Base-by-base conservation (phyloP, 2,329 filamentous ascomycete species). In the Aspergillus fischeri region DNA sequence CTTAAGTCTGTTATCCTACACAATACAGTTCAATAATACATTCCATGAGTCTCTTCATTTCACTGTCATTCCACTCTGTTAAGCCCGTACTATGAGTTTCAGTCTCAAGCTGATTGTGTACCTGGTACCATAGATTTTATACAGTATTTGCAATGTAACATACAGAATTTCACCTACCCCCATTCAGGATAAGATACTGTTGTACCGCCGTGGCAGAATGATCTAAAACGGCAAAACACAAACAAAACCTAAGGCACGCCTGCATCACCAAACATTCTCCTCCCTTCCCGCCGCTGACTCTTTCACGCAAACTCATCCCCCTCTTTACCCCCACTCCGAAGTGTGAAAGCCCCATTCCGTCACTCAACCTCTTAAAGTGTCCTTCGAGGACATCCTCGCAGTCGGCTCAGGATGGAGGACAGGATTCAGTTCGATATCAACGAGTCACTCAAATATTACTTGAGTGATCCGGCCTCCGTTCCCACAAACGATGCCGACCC, bases 381-480 rank as follows among this genome's bases (percentile, higher is more conserved):
- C 51, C 50, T 53, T 53, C 53, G 60, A 66, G 60, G 65, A 51
- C 29, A 41, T 52, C 24, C 61, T 63, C 60, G 56, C 51, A 51
- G 58, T 58, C 56, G 59, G 59, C 58, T 60, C 86, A 88, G 81
- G 70, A 89, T 89, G 79, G 82, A 82, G 66, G 79, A 80, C 63
- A 78, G 76, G 62, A 84, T 92, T 73, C 84, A 88, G 70, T 99
- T 99, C 78, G 91, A 97, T 75, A 91, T 99, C 76, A 96, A 97
- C 75, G 89, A 96, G 80, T 91, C 92, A 64, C 88, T 97, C 75
- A 97, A 96, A 81, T 85, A 91, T 73, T 99, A 97, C 78, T 90
- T 97, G 84, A 95, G 91, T 77, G 93, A 97, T 73, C 93, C 94
- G 8, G 81, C 86, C 49, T 84, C 86, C 42, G 89, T 97, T 55